Conservation (phyloP, 2,329 filamentous ascomycete species). For the Claviceps arundinis region DNA sequence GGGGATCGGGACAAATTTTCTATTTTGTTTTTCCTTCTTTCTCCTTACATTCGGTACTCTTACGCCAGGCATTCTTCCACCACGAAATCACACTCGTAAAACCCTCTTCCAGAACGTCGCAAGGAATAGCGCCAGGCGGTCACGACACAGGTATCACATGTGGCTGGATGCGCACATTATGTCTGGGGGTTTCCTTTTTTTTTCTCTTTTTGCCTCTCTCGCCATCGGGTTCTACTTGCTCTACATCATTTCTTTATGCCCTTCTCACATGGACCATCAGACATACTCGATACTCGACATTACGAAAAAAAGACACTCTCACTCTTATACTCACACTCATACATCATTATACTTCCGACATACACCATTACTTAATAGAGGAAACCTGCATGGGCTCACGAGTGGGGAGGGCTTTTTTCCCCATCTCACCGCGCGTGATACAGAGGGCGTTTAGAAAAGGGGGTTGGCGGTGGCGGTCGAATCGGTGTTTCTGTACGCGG, state of each 20-base stretch:
- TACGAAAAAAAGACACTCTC: not conserved
- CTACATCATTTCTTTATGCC: constrained; percentile 13
- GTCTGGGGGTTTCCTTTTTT: too few species aligned
- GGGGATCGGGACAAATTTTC: not conserved
- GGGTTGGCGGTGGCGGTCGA: not conserved
- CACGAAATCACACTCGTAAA: constrained; percentile 21
- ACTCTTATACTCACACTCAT: not conserved
- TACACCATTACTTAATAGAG: constrained; percentile 3
- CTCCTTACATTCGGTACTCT: constrained; percentile 7
- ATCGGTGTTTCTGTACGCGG: not conserved
- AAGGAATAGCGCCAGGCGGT: constrained; percentile 26
- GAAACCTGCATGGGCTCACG: not conserved
- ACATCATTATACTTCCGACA: not conserved
- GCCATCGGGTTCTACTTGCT: constrained; percentile 5
- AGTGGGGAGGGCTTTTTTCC: not conserved
- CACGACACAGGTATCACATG: constrained; percentile 22
- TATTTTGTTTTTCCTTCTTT: constrained; percentile 1
- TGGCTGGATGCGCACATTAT: constrained; percentile 12
- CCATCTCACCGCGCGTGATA: not conserved
- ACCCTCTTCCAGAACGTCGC: constrained; percentile 23
- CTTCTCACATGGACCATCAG: constrained; percentile 3
- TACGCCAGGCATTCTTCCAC: constrained; percentile 21
- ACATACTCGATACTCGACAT: not conserved
- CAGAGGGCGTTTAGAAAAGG: not conserved
- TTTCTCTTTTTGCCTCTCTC: constrained; percentile 19